phyloP scores from a whole-genome alignment of 257 asterid genomes.

The Petunia secreta region DNA sequence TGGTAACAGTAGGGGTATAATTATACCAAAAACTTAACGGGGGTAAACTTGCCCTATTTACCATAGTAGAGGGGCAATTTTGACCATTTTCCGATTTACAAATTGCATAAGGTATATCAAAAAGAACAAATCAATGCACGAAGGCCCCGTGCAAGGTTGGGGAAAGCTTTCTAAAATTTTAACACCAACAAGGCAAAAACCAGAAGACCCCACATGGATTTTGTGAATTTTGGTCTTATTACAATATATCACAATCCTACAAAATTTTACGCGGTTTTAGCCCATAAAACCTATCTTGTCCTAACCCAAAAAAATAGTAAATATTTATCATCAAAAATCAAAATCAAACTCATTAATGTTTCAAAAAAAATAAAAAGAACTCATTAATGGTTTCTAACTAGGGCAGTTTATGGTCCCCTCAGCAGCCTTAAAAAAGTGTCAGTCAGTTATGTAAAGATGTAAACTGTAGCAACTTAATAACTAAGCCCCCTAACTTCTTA shows the following conservation, averaged over 20 bases:
- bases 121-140: too few relatives aligned
- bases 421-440: constrained; percentile 18
- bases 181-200: constrained; percentile 17
- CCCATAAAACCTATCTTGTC: background rate
- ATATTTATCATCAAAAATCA: background rate
- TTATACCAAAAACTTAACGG: too few relatives aligned
- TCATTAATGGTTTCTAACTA: background rate
- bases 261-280: constrained; percentile 20
- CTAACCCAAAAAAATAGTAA: background rate
- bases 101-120: too few relatives aligned
- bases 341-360: background rate
- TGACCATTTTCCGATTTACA: too few relatives aligned
- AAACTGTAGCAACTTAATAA: constrained; percentile 23
- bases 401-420: constrained; percentile 33
- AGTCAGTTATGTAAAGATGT: constrained; percentile 27
- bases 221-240: constrained; percentile 24
- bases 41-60: too few relatives aligned
- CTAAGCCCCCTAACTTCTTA: background rate
- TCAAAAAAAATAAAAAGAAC: too few relatives aligned
- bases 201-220: constrained; percentile 38
- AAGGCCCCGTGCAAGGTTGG: background rate
- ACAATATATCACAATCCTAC: constrained; percentile 25
- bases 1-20: too few relatives aligned
- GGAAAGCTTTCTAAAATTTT: background rate
- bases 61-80: too few relatives aligned